Base-by-base conservation (phyloP, 805 yeast species). In the Suhomyces tanzawaensis region DNA sequence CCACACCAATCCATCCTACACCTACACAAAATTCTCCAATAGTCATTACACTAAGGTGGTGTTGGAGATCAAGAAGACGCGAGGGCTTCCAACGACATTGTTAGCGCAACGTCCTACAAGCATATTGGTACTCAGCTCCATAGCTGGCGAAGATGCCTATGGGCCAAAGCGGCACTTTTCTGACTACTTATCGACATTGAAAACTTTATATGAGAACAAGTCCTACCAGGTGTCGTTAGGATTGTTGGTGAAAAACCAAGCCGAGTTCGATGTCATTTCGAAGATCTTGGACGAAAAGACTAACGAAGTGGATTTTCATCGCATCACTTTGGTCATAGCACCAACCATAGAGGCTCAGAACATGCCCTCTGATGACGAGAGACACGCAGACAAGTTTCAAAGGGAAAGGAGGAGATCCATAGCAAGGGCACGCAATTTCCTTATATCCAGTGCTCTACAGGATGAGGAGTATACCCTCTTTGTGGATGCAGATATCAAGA, bases 401-500 rank as follows among this genome's bases (percentile, higher is more conserved):
- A 46, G 67, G 37, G 39, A 45, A 14, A 50, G 73, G 24, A 49
- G 73, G 19, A 47, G 70, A 34, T 47, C 54, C 16, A 62, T 66
- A 19, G 71, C 72, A 13, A 47, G 62, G 22, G 50, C 63, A 7
- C 50, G 73, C 40, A 68, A 67, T 48, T 66, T 63, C 47, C 47
- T 62, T 4, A 40, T 65, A 19, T 42, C 53, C 34, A 51, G 53
- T 29, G 49, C 60, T 4, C 46, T 68, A 30, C 47, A 40, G 13
- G 37, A 45, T 17, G 68, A 67, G 40, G 49, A 60, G 32, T 65
- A 55, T 40, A 59, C 66, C 2, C 40, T 68, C 23, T 67, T 62
- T 39, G 38, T 68, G 18, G 73, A 68, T 42, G 55, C 71, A 2
- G 73, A 67, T 39, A 55, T 67, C 17, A 37, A 49, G 13, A 39